A percentile compares a stretch with the other conserved stretches of the same genome.
Evolutionary conservation across 768 basidiomycete species (phyloP).

Genomic region (Mycena belliarum): DNA sequence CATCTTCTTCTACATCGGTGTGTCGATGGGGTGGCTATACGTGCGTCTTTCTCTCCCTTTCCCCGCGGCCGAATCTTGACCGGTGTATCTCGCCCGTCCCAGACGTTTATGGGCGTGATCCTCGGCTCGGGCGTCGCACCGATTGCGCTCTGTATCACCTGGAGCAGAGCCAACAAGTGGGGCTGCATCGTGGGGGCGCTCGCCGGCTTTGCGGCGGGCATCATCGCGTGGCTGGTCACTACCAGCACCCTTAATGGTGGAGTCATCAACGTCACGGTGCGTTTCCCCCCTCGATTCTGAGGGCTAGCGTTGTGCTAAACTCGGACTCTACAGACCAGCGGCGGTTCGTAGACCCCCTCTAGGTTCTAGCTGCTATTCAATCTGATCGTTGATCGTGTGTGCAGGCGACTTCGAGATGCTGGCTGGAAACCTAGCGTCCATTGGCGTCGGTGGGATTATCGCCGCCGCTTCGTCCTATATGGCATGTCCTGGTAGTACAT

Average conservation of each 20-base stretch:
- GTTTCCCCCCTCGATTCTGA: constrained; percentile 19
- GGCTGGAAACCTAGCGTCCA: constrained; percentile 85
- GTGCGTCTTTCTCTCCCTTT: constrained; percentile 42
- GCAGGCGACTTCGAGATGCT: constrained; percentile 69
- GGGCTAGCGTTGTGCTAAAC: background rate
- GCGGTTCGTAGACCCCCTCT: constrained; percentile 19
- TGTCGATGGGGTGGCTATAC: constrained; percentile 94
- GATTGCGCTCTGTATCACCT: constrained; percentile 83
- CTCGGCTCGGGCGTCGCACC: constrained; percentile 86
- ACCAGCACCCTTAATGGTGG: constrained; percentile 70
- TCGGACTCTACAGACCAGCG: constrained; percentile 28
- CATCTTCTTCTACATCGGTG: constrained; percentile 88
- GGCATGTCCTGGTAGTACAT: constrained; percentile 34
- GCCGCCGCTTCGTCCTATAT: constrained; percentile 64
- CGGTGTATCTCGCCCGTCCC: background rate
- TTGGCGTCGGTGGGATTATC: constrained; percentile 79
- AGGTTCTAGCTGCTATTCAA: background rate
- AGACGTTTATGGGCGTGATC: constrained; percentile 89
- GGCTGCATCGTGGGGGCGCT: constrained; percentile 80
- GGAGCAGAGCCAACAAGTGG: constrained; percentile 82
- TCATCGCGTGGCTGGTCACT: constrained; percentile 85
- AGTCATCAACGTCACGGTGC: constrained; percentile 67
- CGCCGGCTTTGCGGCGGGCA: constrained; percentile 64
- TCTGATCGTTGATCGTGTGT: background rate
- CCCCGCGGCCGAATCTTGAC: background rate